Conservation (phyloP, 2,329 filamentous ascomycete species). For the Paraphoma sp. region DNA sequence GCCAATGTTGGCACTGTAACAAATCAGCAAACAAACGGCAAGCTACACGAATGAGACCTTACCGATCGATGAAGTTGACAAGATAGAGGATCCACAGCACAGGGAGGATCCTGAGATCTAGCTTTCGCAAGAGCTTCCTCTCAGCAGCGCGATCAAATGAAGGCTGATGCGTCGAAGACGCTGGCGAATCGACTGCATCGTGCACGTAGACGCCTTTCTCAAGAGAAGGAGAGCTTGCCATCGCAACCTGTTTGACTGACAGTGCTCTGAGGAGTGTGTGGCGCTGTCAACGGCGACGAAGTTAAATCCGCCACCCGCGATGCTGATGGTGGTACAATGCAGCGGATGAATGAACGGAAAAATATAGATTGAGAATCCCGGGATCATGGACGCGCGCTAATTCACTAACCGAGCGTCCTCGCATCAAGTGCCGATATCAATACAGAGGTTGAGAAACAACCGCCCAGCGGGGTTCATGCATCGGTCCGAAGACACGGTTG, state of each 20-base stretch:
- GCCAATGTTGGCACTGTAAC: conserved; percentile 33
- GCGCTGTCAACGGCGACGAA: too few species aligned
- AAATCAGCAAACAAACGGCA: background rate
- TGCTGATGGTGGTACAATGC: too few species aligned
- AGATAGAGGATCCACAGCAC: conserved; percentile 44
- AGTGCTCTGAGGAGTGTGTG: too few species aligned
- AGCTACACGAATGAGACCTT: background rate
- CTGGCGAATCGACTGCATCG: conserved; percentile 9
- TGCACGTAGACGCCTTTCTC: conserved; percentile 18
- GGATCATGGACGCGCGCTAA: too few species aligned
- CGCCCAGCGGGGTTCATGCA: background rate
- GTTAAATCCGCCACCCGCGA: too few species aligned
- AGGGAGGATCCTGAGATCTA: conserved; percentile 38
- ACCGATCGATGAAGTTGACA: conserved; percentile 43
- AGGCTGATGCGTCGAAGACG: conserved; percentile 8
- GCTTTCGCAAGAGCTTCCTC: conserved; percentile 33
- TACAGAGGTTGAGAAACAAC: background rate
- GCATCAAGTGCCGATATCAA: background rate
- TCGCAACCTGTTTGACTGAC: background rate
- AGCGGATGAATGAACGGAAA: too few species aligned
- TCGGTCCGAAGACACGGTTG: background rate
- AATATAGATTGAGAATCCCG: too few species aligned
- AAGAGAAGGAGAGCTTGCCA: conserved; percentile 5
- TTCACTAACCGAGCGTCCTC: background rate
- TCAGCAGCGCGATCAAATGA: conserved; percentile 34